A percentile compares a stretch with the other conserved stretches of the same genome.
These are phyloP conservation scores for Phytophthora quininea DNA, from an alignment of 352 stramenopile genomes.

Conservation along the genomic window DNA sequence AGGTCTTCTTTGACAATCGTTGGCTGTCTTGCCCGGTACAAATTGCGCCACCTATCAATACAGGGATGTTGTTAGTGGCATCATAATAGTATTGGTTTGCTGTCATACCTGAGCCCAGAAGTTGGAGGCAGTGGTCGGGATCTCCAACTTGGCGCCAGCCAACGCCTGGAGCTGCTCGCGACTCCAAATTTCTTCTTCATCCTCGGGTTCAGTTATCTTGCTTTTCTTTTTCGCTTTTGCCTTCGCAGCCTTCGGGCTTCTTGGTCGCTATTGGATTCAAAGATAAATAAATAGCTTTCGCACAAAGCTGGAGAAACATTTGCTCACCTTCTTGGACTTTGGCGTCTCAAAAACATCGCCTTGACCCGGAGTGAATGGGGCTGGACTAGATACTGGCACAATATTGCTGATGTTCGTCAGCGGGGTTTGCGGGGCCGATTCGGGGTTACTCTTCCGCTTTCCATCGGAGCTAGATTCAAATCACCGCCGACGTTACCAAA, in stretches of 20 bases:
- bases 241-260: constrained; percentile 1
- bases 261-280: constrained; percentile 1
- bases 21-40: constrained; percentile 63
- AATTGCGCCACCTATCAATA: constrained; percentile 37
- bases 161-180: constrained; percentile 56
- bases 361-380: constrained; percentile 4
- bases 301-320: too few species aligned
- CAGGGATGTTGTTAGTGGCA: too few species aligned
- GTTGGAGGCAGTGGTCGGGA: constrained; percentile 66
- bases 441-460: neutral
- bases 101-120: constrained; percentile 64
- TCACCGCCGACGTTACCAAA: neutral
- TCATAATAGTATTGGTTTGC: too few species aligned
- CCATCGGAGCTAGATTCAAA: neutral
- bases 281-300: neutral
- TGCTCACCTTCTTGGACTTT: constrained; percentile 26
- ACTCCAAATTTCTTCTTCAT: constrained; percentile 50
- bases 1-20: constrained; percentile 69
- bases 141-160: constrained; percentile 55
- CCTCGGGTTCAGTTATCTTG: constrained; percentile 26
- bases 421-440: neutral
- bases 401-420: neutral
- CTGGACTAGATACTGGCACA: neutral
- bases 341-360: constrained; percentile 16
- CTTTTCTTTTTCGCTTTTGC: constrained; percentile 16